phyloP scores from a whole-genome alignment of 148 eudicot species.

The Rhododendron williamsianum region DNA sequence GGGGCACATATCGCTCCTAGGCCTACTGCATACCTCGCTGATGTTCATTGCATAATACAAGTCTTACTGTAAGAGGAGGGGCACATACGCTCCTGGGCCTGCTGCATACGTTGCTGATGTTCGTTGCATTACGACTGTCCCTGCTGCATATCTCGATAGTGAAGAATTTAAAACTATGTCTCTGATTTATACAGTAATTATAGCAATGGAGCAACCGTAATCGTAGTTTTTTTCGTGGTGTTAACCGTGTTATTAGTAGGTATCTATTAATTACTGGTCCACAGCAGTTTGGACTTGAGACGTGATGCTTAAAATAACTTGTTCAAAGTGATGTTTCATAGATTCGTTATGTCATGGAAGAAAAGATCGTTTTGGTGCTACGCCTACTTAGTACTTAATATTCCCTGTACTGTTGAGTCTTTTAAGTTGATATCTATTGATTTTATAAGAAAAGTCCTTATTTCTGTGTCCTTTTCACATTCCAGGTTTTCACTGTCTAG shows the following conservation, averaged over 20 bases:
- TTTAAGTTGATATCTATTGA: not conserved
- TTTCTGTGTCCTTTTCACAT: not conserved
- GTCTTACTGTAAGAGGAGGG: not conserved
- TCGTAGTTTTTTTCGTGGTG: not conserved
- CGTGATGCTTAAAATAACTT: not conserved
- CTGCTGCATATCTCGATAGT: not conserved
- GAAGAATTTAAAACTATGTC: not conserved
- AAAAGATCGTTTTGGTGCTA: not conserved
- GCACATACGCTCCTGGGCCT: not conserved
- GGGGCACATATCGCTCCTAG: not conserved
- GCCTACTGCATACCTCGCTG: not conserved
- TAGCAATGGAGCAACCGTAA: not conserved
- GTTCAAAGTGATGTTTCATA: not conserved
- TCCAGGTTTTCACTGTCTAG: slow-evolving; percentile 6
- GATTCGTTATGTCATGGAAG: not conserved
- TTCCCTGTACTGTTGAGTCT: not conserved
- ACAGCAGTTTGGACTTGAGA: not conserved
- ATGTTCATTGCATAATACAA: not conserved
- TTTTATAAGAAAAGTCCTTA: not conserved
- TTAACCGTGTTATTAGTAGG: not conserved
- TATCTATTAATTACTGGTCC: not conserved
- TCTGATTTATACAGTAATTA: not conserved
- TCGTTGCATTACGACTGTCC: not conserved
- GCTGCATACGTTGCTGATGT: not conserved
- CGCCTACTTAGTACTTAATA: not conserved